Base-by-base conservation (phyloP, 495 filamentous ascomycete species). In the Thozetella sp. region DNA sequence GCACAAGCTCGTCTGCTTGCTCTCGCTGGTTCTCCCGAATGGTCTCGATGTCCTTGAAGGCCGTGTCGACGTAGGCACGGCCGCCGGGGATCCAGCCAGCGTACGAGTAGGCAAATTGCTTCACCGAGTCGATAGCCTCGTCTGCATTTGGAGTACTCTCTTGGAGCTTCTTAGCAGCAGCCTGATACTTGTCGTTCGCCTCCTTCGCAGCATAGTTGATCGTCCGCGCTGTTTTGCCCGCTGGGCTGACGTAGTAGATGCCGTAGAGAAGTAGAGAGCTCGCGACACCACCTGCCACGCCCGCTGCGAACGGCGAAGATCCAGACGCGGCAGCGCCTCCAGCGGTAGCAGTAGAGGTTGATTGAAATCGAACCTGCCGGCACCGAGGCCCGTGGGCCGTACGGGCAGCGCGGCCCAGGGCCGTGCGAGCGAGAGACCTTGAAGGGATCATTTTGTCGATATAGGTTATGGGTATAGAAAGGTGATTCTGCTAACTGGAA, bases 21-120 rank as follows among this genome's bases (percentile, higher is more conserved):
- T 84, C 76, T 4, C 76, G 75, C 66, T 90, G 86, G 26, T 83
- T 81, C 50, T 81, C 67, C 22, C 80, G 76, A 26, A 90, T 75
- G 17, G 74, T 75, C 25, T 89, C 87, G 15, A 90, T 68, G 58
- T 90, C 86, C 27, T 86, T 72, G 66, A 91, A 90, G 2, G 77
- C 80, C 1, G 71, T 70, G 64, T 90, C 86, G 53, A 89, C 77
- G 62, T 86, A 87, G 19, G 73, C 68, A 12, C 79, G 77, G 2
- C 79, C 88, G n/a, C 88, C 88, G 2, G 88, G 88, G 27, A 91
- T 80, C 74, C 86, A 86, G n/a, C 67, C 74, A 2, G 85, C 83
- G 60, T 90, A 90, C 15, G 82, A 81, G 48, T 81, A 82, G 10
- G 80, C 80, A 1, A 86, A 81, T 43, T 83, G 71, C 58, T 80